phyloP scores from a whole-genome alignment of 192 early-diverging fungal species.

The Chytriomyces sp. region DNA sequence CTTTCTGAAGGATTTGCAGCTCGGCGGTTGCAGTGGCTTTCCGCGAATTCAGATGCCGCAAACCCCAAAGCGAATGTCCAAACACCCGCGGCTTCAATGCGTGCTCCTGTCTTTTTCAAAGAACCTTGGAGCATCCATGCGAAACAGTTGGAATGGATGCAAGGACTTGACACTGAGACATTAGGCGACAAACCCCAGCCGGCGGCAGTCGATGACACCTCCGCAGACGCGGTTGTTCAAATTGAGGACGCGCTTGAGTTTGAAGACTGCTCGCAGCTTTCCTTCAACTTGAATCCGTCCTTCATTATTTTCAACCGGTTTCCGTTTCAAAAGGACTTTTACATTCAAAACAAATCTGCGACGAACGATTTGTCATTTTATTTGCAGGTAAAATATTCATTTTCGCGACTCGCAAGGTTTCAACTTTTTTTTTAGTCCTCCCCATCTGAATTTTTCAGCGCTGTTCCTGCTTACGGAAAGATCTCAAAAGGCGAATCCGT shows the following conservation, averaged over 20 bases:
- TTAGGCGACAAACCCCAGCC: not conserved
- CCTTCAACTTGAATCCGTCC: conserved; percentile 53
- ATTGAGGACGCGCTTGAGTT: conserved; percentile 7
- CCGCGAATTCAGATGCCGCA: not conserved
- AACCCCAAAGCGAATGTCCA: not conserved
- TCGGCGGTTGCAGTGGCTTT: conserved; percentile 1
- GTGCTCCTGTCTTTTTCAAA: conserved; percentile 9
- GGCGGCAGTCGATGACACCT: not conserved
- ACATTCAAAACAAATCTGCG: conserved; percentile 53
- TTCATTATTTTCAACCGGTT: conserved; percentile 47
- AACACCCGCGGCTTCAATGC: not conserved
- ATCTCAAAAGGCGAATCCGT: conserved; percentile 44
- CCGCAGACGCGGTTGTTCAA: not conserved
- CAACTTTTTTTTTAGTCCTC: conserved; percentile 26
- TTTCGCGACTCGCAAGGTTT: not conserved
- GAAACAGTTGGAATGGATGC: not conserved
- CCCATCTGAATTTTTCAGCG: conserved; percentile 47
- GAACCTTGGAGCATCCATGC: conserved; percentile 1
- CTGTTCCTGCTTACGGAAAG: conserved; percentile 47
- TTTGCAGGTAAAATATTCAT: conserved; percentile 39
- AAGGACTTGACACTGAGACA: not conserved
- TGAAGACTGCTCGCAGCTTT: conserved; percentile 36
- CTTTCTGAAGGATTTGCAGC: conserved; percentile 2
- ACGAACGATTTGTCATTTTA: conserved; percentile 41
- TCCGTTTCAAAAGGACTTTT: conserved; percentile 47